phyloP scores from a whole-genome alignment of 768 basidiomycete species.

The Hydnomerulius pinastri region DNA sequence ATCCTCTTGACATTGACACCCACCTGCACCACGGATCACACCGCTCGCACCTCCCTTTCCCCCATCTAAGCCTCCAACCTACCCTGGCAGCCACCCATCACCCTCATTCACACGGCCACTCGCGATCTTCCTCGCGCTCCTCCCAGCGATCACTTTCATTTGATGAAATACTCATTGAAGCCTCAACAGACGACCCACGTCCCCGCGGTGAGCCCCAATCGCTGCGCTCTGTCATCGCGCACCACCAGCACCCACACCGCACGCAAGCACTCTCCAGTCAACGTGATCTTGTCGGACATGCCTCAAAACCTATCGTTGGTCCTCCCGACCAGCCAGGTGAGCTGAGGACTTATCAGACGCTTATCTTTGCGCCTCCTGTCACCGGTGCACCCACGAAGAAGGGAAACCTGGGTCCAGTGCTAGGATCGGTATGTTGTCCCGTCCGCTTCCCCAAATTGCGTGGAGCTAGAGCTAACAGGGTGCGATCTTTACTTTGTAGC shows the following conservation, averaged over 20 bases:
- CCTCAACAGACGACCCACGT: constrained; percentile 32
- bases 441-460: background rate
- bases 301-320: constrained; percentile 14
- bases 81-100: background rate
- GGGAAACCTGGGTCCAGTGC: constrained; percentile 37
- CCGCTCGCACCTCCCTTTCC: too few relatives aligned
- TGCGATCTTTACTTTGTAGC: background rate
- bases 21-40: too few relatives aligned
- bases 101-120: constrained; percentile 4
- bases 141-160: constrained; percentile 29
- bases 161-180: too few relatives aligned
- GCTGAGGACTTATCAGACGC: constrained; percentile 52
- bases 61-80: too few relatives aligned
- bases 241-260: too few relatives aligned
- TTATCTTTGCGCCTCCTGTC: constrained; percentile 67
- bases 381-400: constrained; percentile 70
- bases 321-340: constrained; percentile 28
- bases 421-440: too few relatives aligned
- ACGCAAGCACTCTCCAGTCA: too few relatives aligned
- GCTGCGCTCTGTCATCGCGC: constrained; percentile 15
- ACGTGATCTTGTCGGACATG: constrained; percentile 4
- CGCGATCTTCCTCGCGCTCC: constrained; percentile 31
- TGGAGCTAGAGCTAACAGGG: background rate
- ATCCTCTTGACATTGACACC: too few relatives aligned
- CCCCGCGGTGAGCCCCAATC: constrained; percentile 23